Conservation (phyloP, 2,329 filamentous ascomycete species). For the Nemania bipapillata region DNA sequence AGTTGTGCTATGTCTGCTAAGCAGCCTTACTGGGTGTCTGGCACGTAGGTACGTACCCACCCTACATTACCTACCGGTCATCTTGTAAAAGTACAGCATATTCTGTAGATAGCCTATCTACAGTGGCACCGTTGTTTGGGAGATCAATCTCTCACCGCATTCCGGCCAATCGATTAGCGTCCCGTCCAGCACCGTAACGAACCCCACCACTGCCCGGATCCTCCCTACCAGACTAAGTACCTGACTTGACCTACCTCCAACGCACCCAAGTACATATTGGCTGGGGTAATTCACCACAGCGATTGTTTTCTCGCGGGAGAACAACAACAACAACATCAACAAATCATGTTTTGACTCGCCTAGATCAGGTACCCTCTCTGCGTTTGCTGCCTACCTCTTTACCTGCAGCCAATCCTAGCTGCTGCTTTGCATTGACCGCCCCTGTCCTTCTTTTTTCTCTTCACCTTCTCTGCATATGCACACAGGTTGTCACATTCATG, state of each 20-base stretch:
- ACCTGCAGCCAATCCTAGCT: constrained; percentile 27
- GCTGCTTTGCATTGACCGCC: constrained; percentile 35
- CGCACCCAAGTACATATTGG: constrained; percentile 7
- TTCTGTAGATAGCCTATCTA: constrained; percentile 6
- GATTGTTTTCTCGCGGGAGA: neutral
- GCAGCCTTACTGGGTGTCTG: neutral
- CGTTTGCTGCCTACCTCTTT: constrained; percentile 19
- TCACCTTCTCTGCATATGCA: constrained; percentile 38
- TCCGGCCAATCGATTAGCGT: constrained; percentile 35
- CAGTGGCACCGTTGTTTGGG: constrained; percentile 34
- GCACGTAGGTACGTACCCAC: neutral
- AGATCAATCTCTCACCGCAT: constrained; percentile 37
- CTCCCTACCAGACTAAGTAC: neutral
- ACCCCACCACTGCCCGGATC: constrained; percentile 25
- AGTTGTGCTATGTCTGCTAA: neutral
- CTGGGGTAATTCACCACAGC: constrained; percentile 15
- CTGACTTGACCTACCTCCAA: constrained; percentile 7
- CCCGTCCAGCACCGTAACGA: constrained; percentile 7
- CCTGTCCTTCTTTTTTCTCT: constrained; percentile 34
- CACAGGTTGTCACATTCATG: constrained; percentile 34
- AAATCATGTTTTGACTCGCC: constrained; percentile 28
- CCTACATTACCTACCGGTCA: neutral
- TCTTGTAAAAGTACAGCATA: neutral
- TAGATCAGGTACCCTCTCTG: constrained; percentile 1
- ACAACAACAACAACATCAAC: constrained; percentile 17